A percentile compares a stretch with the other conserved stretches of the same genome.
phyloP scores from a whole-genome alignment of 1,139 yeast genomes.

The Geotrichum histeridarum region DNA sequence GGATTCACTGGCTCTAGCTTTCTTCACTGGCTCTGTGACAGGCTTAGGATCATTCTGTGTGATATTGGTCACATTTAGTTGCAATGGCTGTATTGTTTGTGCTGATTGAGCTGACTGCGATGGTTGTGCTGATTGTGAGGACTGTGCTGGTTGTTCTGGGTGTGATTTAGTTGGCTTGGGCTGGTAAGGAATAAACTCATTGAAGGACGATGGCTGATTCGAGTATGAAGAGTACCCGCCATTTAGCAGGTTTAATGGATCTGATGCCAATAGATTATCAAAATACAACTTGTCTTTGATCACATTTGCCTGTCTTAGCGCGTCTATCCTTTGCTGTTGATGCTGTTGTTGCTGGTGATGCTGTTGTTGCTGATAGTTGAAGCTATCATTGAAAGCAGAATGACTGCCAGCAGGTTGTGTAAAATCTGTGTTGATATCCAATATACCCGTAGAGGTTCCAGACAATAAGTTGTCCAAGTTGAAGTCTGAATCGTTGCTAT shows the following conservation, averaged over 20 bases:
- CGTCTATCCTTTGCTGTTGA: neutral
- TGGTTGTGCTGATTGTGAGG: too few species aligned
- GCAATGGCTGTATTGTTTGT: too few species aligned
- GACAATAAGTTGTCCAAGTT: constrained; percentile 1
- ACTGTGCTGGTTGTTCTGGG: neutral
- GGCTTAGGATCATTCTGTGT: neutral
- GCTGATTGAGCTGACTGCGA: too few species aligned
- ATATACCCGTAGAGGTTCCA: neutral
- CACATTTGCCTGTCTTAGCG: neutral
- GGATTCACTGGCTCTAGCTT: neutral
- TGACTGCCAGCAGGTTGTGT: neutral
- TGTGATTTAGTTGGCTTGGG: neutral
- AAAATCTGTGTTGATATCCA: neutral
- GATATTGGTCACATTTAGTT: neutral
- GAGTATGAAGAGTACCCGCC: neutral
- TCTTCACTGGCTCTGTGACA: neutral
- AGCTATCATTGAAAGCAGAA: neutral
- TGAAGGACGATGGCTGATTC: neutral
- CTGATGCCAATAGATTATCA: neutral
- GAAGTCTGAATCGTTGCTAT: neutral
- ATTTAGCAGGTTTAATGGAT: neutral
- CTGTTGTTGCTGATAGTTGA: neutral
- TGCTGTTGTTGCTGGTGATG: neutral
- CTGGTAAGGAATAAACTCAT: constrained; percentile 5
- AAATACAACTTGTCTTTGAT: constrained; percentile 1